phyloP scores from a whole-genome alignment of 2,329 filamentous ascomycete species.

The Endoconidiophora polonica region DNA sequence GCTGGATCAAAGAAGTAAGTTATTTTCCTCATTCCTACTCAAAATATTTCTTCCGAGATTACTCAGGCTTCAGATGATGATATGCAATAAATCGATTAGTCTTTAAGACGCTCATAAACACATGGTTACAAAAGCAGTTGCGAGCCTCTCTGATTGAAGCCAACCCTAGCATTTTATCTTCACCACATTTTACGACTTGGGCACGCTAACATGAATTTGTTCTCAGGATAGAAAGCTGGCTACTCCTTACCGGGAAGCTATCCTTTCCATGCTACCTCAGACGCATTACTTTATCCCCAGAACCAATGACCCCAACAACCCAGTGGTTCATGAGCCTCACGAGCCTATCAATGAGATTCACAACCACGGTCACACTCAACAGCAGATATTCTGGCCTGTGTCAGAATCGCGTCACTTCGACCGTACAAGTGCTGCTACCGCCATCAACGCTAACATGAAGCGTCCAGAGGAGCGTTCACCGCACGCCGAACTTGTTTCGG shows the following conservation, averaged over 20 bases:
- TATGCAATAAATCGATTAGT: conserved; percentile 81
- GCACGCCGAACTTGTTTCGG: conserved; percentile 41
- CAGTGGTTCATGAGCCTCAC: conserved; percentile 22
- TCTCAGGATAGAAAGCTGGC: conserved; percentile 60
- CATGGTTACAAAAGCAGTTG: conserved; percentile 75
- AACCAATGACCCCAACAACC: neutral
- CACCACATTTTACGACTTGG: neutral
- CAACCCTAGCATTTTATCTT: conserved; percentile 6
- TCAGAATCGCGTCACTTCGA: conserved; percentile 48
- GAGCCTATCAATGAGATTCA: conserved; percentile 50
- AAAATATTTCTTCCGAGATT: conserved; percentile 3
- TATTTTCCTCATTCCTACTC: neutral
- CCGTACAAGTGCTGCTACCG: conserved; percentile 46
- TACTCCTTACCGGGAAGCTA: conserved; percentile 55
- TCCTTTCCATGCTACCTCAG: conserved; percentile 65
- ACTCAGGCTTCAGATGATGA: conserved; percentile 31
- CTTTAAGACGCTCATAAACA: conserved; percentile 69
- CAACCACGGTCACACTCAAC: conserved; percentile 42
- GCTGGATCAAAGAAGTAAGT: conserved; percentile 60
- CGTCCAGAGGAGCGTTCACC: conserved; percentile 45
- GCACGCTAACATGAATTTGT: conserved; percentile 15
- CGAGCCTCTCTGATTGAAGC: conserved; percentile 51
- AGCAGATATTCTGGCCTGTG: conserved; percentile 48
- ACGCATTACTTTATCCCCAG: conserved; percentile 30
- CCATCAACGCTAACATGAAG: conserved; percentile 43